Evolutionary conservation across 495 filamentous ascomycete species (phyloP).

Genomic region (Podospora conica): DNA sequence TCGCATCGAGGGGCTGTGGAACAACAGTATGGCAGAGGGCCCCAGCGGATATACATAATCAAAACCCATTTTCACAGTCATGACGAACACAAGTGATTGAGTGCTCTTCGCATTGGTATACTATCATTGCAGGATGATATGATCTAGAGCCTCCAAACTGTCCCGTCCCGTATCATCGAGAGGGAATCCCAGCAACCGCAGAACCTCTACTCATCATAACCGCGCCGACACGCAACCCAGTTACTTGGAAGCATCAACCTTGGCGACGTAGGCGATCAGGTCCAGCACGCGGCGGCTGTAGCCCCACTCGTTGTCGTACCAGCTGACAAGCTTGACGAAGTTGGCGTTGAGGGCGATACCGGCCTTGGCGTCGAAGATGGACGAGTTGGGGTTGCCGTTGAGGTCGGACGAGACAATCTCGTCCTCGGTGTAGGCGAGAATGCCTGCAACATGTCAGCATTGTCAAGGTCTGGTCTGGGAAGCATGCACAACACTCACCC

Average conservation of each 20-base stretch:
- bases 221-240: slow-evolving; percentile 19
- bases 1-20: not conserved
- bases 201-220: slow-evolving; percentile 12
- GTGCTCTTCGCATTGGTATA: slow-evolving; percentile 4
- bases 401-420: slow-evolving; percentile 91
- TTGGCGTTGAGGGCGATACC: slow-evolving; percentile 96
- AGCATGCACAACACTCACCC: slow-evolving; percentile 50
- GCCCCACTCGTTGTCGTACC: slow-evolving; percentile 88
- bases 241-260: slow-evolving; percentile 61
- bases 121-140: slow-evolving; percentile 3
- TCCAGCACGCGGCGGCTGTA: slow-evolving; percentile 99
- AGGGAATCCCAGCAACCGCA: not conserved
- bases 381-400: slow-evolving; percentile 85
- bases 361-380: slow-evolving; percentile 99
- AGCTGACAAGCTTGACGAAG: slow-evolving; percentile 97
- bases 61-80: not conserved
- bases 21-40: not conserved
- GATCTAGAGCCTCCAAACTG: slow-evolving; percentile 5
- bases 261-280: slow-evolving; percentile 86
- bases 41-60: not conserved
- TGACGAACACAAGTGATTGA: not conserved
- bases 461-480: not conserved
- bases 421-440: slow-evolving; percentile 94
- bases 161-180: not conserved
- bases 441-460: slow-evolving; percentile 51